Evolutionary conservation across 352 stramenopile species (phyloP).

Genomic region (Globisporangium abappressorium): DNA sequence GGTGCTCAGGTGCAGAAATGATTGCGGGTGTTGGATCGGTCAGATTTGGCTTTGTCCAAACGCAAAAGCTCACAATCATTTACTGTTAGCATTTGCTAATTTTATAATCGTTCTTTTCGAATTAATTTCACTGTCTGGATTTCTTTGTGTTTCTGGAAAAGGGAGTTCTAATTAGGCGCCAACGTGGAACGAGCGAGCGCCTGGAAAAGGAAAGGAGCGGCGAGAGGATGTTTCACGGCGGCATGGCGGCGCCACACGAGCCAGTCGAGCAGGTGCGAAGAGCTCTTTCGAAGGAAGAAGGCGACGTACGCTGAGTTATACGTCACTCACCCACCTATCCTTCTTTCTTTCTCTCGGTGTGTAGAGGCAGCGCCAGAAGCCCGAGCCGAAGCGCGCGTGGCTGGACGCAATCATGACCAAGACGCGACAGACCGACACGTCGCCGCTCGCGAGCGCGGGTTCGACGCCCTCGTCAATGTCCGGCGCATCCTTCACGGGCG

Average conservation of each 20-base stretch:
- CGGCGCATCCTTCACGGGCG: background rate
- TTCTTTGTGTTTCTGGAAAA: background rate
- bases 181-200: background rate
- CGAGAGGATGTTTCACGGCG: slow-evolving; percentile 8
- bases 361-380: slow-evolving; percentile 17
- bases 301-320: background rate
- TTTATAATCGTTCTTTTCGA: too few species aligned
- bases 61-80: too few species aligned
- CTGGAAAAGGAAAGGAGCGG: background rate
- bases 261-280: slow-evolving; percentile 6
- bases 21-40: too few species aligned
- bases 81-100: too few species aligned
- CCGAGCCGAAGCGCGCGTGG: slow-evolving; percentile 61
- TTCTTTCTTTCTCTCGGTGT: background rate
- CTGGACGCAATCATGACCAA: slow-evolving; percentile 77
- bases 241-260: slow-evolving; percentile 7
- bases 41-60: too few species aligned
- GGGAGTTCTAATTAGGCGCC: background rate
- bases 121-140: too few species aligned
- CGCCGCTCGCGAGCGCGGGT: slow-evolving; percentile 10
- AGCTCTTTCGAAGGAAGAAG: background rate
- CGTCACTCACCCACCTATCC: background rate
- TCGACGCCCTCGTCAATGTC: slow-evolving; percentile 15
- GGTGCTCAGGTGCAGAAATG: background rate
- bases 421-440: slow-evolving; percentile 26